Conservation (phyloP, 495 filamentous ascomycete species). For the Gamarada debralockiae region DNA sequence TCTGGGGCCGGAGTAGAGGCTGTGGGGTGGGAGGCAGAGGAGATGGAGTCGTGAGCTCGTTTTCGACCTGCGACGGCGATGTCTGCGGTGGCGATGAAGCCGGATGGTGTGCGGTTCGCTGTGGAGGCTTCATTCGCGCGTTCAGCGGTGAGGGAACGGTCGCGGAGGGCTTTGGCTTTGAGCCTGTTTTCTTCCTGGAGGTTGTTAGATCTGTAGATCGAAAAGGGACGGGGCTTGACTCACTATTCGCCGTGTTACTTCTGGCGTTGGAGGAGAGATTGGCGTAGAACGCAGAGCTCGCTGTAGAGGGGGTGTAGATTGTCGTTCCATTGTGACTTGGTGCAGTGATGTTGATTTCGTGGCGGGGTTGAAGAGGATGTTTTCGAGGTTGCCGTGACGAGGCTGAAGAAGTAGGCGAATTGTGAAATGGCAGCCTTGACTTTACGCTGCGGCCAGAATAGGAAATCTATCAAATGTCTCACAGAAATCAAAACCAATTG, state of each 20-base stretch:
- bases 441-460: too few relatives aligned
- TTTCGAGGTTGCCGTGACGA: background rate
- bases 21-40: conserved; percentile 55
- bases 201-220: background rate
- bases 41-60: conserved; percentile 58
- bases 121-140: conserved; percentile 39
- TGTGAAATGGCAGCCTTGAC: background rate
- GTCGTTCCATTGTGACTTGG: conserved; percentile 37
- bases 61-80: conserved; percentile 30
- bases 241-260: conserved; percentile 69
- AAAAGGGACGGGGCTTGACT: conserved; percentile 18
- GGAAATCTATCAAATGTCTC: too few relatives aligned
- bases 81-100: conserved; percentile 29
- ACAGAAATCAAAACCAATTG: too few relatives aligned
- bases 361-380: background rate
- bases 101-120: conserved; percentile 29
- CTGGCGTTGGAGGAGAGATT: conserved; percentile 51
- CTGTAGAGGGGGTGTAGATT: conserved; percentile 58
- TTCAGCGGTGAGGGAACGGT: conserved; percentile 51
- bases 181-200: conserved; percentile 83
- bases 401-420: background rate
- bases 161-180: conserved; percentile 83
- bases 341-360: too few relatives aligned
- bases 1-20: conserved; percentile 52
- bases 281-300: conserved; percentile 27